Base-by-base conservation (phyloP, 73 alveolate genomes). In the Tetrahymena thermophila region DNA sequence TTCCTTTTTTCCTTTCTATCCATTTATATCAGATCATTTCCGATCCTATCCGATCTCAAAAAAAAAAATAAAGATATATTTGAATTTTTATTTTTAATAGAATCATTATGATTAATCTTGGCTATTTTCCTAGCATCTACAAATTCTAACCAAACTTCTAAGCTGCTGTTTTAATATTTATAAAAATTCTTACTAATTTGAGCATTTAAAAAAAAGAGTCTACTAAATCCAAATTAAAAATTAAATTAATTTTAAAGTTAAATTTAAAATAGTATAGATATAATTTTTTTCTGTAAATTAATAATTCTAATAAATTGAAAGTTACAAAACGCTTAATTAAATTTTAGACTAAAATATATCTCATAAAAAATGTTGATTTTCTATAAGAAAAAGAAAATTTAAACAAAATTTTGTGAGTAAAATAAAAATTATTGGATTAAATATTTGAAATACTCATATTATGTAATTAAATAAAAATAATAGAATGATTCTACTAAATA, bases 31-130 rank as follows among this genome's bases (percentile, higher is more conserved):
- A 71, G 89, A 71, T 71, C 89, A 71, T 71, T 71, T 71, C 89
- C 89, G 89, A 71, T 71, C 89, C 89, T 71, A 71, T 71, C 89
- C 89, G 89, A 71, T 71, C 89, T 71, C 37, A 71, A 71, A 50
- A 50, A 50, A 42, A 42, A 50, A 50, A 50, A 50, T 14, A 2
- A 50, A 50, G 83, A 50, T 50, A 50, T 50, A 50, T 50, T 50
- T 28, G 15, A 50, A 50, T 50, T 21, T 50, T 50, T 50, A 50
- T 50, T 11, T 9, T 19, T 19, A 21, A 19, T 50, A 1, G 31
- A 50, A 50, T 50, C 28, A 19, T 2, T 50, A 0, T 0, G 83
- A 40, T 40, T 40, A 40, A 40, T 50, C 28, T 50, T 50, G 83
- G 15, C 15, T 50, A 15, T 50, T 50, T 50, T 50, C 10, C 28